A percentile compares a stretch with the other conserved stretches of the same genome.
These are phyloP conservation scores for Penicilliopsis zonata DNA, from an alignment of 495 filamentous ascomycete species.

Conservation along the genomic window DNA sequence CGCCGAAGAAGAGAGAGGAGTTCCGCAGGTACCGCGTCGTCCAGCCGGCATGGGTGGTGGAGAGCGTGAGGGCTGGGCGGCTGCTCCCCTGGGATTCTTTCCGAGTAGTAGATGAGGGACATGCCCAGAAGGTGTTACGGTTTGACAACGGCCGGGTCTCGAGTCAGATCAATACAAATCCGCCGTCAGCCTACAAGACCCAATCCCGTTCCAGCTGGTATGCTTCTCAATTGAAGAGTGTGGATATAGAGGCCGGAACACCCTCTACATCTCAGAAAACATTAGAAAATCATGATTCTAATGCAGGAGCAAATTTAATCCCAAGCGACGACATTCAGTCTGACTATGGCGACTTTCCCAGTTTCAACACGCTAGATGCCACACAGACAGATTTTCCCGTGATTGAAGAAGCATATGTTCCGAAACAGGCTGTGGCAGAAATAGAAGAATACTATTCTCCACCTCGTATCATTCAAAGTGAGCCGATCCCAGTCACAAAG, in stretches of 20 bases:
- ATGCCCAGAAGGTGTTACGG: conserved; percentile 64
- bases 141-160: conserved; percentile 58
- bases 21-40: conserved; percentile 81
- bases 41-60: conserved; percentile 91
- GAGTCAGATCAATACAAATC: conserved; percentile 51
- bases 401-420: neutral
- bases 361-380: conserved; percentile 18
- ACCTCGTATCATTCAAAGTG: neutral
- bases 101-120: conserved; percentile 67
- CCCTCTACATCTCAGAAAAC: conserved; percentile 1
- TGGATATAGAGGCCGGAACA: conserved; percentile 4
- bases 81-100: conserved; percentile 78
- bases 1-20: conserved; percentile 83
- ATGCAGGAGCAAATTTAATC: conserved; percentile 1
- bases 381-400: conserved; percentile 2
- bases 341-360: conserved; percentile 36
- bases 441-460: neutral
- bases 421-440: neutral
- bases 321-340: conserved; percentile 14
- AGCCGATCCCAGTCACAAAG: neutral
- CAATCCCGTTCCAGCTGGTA: conserved; percentile 74
- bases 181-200: conserved; percentile 49
- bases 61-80: conserved; percentile 70
- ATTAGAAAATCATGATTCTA: conserved; percentile 1
- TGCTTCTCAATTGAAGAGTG: conserved; percentile 49